phyloP scores from a whole-genome alignment of 352 stramenopile species.

The Globisporangium yorkense region DNA sequence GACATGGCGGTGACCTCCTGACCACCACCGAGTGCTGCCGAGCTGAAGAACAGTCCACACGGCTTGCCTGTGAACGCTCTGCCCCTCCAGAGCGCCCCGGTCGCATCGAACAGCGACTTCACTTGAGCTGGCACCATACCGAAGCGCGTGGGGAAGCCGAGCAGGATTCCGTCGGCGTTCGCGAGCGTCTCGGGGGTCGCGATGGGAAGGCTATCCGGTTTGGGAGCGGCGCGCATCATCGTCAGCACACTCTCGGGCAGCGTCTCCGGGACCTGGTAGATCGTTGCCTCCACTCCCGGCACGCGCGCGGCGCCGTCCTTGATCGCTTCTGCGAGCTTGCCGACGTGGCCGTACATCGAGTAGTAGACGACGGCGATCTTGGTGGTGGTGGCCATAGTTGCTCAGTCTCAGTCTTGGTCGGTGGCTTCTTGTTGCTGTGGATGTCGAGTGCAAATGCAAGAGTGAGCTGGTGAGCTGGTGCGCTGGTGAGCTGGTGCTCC shows the following conservation, averaged over 20 bases:
- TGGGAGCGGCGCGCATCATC: constrained; percentile 63
- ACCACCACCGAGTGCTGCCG: constrained; percentile 56
- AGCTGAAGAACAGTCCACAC: constrained; percentile 74
- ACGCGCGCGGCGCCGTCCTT: constrained; percentile 52
- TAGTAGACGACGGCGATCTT: constrained; percentile 81
- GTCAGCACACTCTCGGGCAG: constrained; percentile 64
- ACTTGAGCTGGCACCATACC: constrained; percentile 76
- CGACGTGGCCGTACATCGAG: constrained; percentile 81
- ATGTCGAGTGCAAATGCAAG: constrained; percentile 1
- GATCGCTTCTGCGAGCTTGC: constrained; percentile 54
- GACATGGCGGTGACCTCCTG: constrained; percentile 84
- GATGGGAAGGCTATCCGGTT: constrained; percentile 21
- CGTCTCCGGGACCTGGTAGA: constrained; percentile 77
- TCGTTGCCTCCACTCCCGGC: constrained; percentile 38
- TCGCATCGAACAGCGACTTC: constrained; percentile 79
- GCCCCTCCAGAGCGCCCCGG: constrained; percentile 63
- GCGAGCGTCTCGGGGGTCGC: constrained; percentile 52
- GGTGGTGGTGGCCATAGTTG: constrained; percentile 17
- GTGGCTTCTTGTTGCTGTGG: not conserved
- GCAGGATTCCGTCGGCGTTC: constrained; percentile 74
- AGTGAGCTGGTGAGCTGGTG: not conserved
- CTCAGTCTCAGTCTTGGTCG: not conserved
- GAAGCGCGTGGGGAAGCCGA: constrained; percentile 80
- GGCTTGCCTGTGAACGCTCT: constrained; percentile 62
- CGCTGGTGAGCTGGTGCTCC: no score